Conservation (phyloP, 2,329 filamentous ascomycete species). For the Beauveria pseudobassiana region DNA sequence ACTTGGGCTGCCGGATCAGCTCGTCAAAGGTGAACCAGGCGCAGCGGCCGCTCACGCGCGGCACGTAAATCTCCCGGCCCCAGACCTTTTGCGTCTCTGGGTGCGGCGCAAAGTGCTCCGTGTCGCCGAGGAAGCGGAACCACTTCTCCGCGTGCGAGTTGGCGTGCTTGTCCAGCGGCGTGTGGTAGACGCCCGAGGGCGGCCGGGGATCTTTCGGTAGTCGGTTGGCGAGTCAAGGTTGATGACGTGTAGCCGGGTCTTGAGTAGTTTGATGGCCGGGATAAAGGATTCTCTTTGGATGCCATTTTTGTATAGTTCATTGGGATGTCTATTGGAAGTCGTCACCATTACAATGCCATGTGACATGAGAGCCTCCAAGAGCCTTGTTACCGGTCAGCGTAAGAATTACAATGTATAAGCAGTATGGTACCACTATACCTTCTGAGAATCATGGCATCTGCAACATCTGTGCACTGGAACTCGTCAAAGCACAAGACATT, state of each 20-base stretch:
- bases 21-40: slow-evolving; percentile 92
- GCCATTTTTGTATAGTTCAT: slow-evolving; percentile 96
- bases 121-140: slow-evolving; percentile 90
- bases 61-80: slow-evolving; percentile 85
- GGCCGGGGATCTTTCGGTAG: slow-evolving; percentile 93
- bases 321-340: slow-evolving; percentile 92
- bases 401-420: not conserved
- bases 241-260: slow-evolving; percentile 75
- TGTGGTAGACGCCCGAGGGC: slow-evolving; percentile 88
- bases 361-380: slow-evolving; percentile 87
- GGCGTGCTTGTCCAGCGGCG: slow-evolving; percentile 73
- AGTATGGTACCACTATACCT: slow-evolving; percentile 36
- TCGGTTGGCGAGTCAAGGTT: slow-evolving; percentile 94
- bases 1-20: slow-evolving; percentile 79
- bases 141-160: slow-evolving; percentile 81
- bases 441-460: slow-evolving; percentile 95
- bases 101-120: slow-evolving; percentile 66
- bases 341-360: slow-evolving; percentile 96
- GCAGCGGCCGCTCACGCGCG: slow-evolving; percentile 76
- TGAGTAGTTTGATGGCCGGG: slow-evolving; percentile 88
- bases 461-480: slow-evolving; percentile 97
- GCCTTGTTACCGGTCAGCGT: slow-evolving; percentile 30
- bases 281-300: slow-evolving; percentile 94
- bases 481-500: slow-evolving; percentile 96
- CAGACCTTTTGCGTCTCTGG: slow-evolving; percentile 76